Percentiles rank a stretch among this genome's conserved stretches.
These are phyloP conservation scores for Cornus kousa DNA, from an alignment of 148 eudicot species.

Conservation along the genomic window DNA sequence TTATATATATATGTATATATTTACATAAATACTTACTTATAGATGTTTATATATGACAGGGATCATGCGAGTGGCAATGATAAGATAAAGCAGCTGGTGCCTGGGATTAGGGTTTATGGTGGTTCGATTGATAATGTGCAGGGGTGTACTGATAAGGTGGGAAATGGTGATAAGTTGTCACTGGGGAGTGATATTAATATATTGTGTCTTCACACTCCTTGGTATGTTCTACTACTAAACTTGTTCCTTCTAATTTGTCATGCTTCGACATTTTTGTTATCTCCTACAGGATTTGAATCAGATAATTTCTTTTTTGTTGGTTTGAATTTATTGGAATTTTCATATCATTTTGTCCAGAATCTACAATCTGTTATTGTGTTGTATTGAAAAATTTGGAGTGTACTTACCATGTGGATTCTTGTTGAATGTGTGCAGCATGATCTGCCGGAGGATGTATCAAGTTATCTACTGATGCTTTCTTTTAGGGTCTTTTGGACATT, in stretches of 20 bases:
- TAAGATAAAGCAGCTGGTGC: conserved; percentile 60
- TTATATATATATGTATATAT: background rate
- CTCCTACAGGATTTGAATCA: background rate
- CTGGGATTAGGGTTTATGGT: conserved; percentile 79
- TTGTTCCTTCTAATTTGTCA: background rate
- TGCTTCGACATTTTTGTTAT: background rate
- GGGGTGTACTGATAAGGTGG: conserved; percentile 79
- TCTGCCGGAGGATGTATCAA: background rate
- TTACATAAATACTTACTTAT: background rate
- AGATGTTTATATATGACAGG: conserved; percentile 35
- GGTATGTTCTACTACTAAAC: conserved; percentile 37
- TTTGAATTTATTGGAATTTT: too few relatives aligned
- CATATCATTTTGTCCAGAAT: background rate
- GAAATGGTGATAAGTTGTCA: conserved; percentile 76
- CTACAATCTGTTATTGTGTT: background rate
- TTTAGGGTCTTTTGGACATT: background rate
- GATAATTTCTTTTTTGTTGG: too few relatives aligned
- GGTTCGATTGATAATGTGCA: conserved; percentile 84
- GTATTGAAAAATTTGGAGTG: background rate
- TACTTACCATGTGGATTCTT: too few relatives aligned
- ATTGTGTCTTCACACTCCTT: conserved; percentile 82
- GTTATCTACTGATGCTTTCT: background rate
- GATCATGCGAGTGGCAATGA: conserved; percentile 98
- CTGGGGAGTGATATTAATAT: conserved; percentile 62
- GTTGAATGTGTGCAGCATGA: background rate